Percentiles rank a stretch among this genome's conserved stretches.
Conservation (phyloP, 2,329 filamentous ascomycete species). For the Diaporthe humulicola region DNA sequence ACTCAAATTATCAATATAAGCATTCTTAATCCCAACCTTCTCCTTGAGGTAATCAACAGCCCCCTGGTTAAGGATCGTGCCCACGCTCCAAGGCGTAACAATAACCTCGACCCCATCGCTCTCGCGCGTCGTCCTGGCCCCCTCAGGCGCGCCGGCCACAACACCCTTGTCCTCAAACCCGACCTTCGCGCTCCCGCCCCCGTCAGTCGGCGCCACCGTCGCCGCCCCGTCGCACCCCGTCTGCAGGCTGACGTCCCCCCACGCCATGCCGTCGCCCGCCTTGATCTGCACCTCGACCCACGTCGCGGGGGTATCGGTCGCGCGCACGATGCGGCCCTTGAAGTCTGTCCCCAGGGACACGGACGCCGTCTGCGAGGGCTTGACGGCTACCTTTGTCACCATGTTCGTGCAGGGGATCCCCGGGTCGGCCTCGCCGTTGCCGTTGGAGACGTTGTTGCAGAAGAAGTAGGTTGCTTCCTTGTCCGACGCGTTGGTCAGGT, state of each 20-base stretch:
- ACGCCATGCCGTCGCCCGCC: slow-evolving; percentile 31
- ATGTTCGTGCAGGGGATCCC: slow-evolving; percentile 36
- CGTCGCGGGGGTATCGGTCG: slow-evolving; percentile 33
- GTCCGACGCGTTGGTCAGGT: slow-evolving; percentile 35
- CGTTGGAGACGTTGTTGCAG: slow-evolving; percentile 37
- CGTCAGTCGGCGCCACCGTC: slow-evolving; percentile 26
- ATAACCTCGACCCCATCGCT: slow-evolving; percentile 31
- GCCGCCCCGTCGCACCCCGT: slow-evolving; percentile 36
- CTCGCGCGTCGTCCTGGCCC: slow-evolving; percentile 26
- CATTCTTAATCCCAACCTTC: slow-evolving; percentile 18
- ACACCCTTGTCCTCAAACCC: slow-evolving; percentile 24
- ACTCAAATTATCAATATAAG: slow-evolving; percentile 28
- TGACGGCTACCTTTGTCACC: slow-evolving; percentile 23
- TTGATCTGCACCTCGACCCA: slow-evolving; percentile 39
- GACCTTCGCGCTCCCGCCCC: slow-evolving; percentile 6
- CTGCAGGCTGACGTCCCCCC: slow-evolving; percentile 36
- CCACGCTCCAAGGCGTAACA: slow-evolving; percentile 26
- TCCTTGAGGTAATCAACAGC: slow-evolving; percentile 32
- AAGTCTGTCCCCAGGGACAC: slow-evolving; percentile 25
- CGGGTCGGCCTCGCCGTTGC: slow-evolving; percentile 33
- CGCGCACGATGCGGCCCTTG: slow-evolving; percentile 35
- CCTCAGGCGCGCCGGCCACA: slow-evolving; percentile 3
- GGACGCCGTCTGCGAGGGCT: slow-evolving; percentile 16
- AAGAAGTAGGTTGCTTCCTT: slow-evolving; percentile 37
- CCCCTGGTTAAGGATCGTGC: slow-evolving; percentile 21